phyloP scores from a whole-genome alignment of 371 early-diverging fungal genomes.

The Syncephalastrum racemosum region DNA sequence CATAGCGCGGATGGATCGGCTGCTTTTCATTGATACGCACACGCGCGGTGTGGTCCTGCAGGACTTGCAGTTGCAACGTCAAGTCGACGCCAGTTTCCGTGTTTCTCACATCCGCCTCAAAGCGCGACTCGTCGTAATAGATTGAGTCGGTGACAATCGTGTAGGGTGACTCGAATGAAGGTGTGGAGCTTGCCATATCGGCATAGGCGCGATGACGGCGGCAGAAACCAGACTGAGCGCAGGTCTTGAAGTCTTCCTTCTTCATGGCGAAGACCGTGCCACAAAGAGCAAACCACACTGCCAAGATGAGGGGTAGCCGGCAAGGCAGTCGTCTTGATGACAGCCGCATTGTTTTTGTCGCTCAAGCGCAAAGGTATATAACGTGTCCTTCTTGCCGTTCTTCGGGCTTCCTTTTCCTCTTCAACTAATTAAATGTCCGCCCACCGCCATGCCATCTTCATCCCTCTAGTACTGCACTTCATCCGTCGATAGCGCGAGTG shows the following conservation, averaged over 20 bases:
- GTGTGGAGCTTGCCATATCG: slow-evolving; percentile 48
- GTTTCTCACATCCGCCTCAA: slow-evolving; percentile 63
- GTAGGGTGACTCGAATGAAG: slow-evolving; percentile 60
- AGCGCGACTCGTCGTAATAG: slow-evolving; percentile 36
- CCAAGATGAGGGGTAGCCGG: not conserved
- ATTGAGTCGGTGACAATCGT: slow-evolving; percentile 54
- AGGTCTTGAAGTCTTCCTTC: slow-evolving; percentile 88
- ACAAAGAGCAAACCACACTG: slow-evolving; percentile 6
- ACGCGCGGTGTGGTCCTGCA: slow-evolving; percentile 65
- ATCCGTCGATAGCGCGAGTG: no score
- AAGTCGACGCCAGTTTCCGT: slow-evolving; percentile 45
- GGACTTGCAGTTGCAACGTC: slow-evolving; percentile 49
- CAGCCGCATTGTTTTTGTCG: no score
- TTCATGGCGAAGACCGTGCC: slow-evolving; percentile 28
- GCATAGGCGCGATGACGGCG: slow-evolving; percentile 87
- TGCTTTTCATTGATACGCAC: slow-evolving; percentile 68
- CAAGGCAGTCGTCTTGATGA: not conserved
- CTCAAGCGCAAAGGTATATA: no score
- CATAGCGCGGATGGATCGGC: slow-evolving; percentile 72
- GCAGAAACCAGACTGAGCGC: slow-evolving; percentile 89
- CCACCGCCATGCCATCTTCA: no score
- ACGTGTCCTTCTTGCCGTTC: no score
- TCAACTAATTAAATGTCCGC: no score
- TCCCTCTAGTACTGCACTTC: no score
- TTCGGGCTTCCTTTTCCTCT: no score